Evolutionary conservation across 805 yeast genomes (phyloP), one percentile per base, ranked within the genome.

Genomic region (Yamadazyma nakazawae): DNA sequence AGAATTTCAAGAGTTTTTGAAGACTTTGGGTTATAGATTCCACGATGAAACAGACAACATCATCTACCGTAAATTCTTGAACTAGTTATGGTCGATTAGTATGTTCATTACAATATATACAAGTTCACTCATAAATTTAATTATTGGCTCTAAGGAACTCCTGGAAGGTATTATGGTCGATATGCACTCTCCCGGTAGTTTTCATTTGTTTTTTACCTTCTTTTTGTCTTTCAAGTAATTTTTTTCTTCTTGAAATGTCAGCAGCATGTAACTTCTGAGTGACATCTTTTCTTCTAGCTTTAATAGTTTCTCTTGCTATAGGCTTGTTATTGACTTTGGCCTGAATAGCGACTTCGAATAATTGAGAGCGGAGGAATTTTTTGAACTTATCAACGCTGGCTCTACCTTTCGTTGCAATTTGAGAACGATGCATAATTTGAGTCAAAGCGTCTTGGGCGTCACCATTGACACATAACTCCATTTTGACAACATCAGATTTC

Each of bases 261-360:
- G 96, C 83, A 0, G 98, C 99, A 65, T 92, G 98, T 50, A 94
- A 70, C 59, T 82, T 87, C 25, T 94, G 96, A 46, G 94, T 74
- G n/a, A 92, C 99, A 66, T 92, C 98, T 66, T 92, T 92, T 50
- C 97, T 74, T 61, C 88, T 80, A 5, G 98, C 98, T 62, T 88
- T 88, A 52, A 94, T 87, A 0, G 97, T 91, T 59, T 92, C 96
- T 52, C 99, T 73, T 1, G 98, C 96, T 8, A 92, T 74, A 21
- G 90, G 82, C 59, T 84, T 83, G 56, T 78, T 80, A 49, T 84
- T 85, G 12, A 92, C 91, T 54, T 80, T 78, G 3, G 98, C 97
- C 62, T 92, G 99, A 46, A 92, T 87, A 12, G 90, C 83, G 24
- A 94, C 96, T 63, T 92, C 98, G 59, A 87, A 92, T 53, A 91